Percentiles rank a stretch among this genome's conserved stretches.
Evolutionary conservation across 2,329 filamentous ascomycete species (phyloP).

Genomic region (Epichloe sp.): DNA sequence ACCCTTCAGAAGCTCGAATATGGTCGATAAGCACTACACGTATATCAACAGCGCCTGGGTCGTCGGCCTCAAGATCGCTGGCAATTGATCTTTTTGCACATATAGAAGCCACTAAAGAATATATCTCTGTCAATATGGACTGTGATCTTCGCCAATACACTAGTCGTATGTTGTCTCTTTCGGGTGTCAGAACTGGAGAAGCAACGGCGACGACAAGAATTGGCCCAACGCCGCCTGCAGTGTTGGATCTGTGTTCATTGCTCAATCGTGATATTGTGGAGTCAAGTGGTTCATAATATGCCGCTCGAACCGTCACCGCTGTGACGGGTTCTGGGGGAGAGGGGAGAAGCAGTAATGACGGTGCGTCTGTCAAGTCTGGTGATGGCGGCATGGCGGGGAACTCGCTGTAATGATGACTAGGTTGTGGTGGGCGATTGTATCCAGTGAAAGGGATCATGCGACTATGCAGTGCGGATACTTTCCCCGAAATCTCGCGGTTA

Average conservation of each 20-base stretch:
- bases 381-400: neutral
- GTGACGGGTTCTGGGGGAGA: slow-evolving; percentile 44
- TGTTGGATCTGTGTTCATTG: slow-evolving; percentile 13
- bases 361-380: neutral
- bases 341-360: slow-evolving; percentile 49
- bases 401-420: neutral
- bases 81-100: slow-evolving; percentile 51
- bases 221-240: slow-evolving; percentile 19
- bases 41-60: slow-evolving; percentile 59
- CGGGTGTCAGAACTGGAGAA: slow-evolving; percentile 44
- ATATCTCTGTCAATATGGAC: slow-evolving; percentile 60
- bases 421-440: neutral
- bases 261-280: slow-evolving; percentile 38
- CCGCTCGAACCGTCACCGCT: slow-evolving; percentile 37
- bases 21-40: slow-evolving; percentile 63
- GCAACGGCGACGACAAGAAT: slow-evolving; percentile 44
- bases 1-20: slow-evolving; percentile 18
- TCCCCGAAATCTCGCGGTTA: no score
- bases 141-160: slow-evolving; percentile 57
- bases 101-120: slow-evolving; percentile 63
- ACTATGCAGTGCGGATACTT: no score
- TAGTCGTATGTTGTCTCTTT: slow-evolving; percentile 22
- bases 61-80: slow-evolving; percentile 41
- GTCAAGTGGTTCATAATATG: slow-evolving; percentile 47
- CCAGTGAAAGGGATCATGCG: slow-evolving; percentile 12